A percentile compares a stretch with the other conserved stretches of the same genome.
Evolutionary conservation across 2,329 filamentous ascomycete genomes (phyloP).

Genomic region (Penicillium sp.): DNA sequence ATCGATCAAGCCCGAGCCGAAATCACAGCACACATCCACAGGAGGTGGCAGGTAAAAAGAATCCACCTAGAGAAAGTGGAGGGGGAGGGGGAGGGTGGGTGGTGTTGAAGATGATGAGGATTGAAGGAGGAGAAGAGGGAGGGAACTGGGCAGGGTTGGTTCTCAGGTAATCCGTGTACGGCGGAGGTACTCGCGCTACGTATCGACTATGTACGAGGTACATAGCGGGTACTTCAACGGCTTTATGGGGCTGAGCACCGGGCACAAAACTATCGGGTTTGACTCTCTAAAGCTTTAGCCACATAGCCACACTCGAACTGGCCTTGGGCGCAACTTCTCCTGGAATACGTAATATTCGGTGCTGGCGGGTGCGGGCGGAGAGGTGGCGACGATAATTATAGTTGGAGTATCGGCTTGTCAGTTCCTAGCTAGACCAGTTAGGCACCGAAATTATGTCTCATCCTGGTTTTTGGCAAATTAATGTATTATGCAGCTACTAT

Average conservation of each 20-base stretch:
- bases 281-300: neutral
- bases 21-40: constrained; percentile 36
- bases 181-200: constrained; percentile 19
- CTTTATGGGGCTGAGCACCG: constrained; percentile 20
- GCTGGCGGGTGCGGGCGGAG: constrained; percentile 7
- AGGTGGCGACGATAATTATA: constrained; percentile 11
- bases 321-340: neutral
- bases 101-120: constrained; percentile 16
- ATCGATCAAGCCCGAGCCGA: constrained; percentile 36
- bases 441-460: constrained; percentile 3
- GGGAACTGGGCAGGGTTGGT: constrained; percentile 16
- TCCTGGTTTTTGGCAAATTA: neutral
- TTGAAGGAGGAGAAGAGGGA: constrained; percentile 18
- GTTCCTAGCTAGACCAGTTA: neutral
- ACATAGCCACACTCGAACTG: neutral
- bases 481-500: neutral
- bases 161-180: constrained; percentile 19
- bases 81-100: constrained; percentile 12
- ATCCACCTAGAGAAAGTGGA: constrained; percentile 1
- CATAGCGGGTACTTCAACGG: constrained; percentile 9
- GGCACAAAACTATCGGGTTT: no score
- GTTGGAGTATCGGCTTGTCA: neutral
- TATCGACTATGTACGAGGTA: constrained; percentile 14
- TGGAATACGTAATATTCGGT: constrained; percentile 5
- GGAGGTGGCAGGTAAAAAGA: constrained; percentile 3